Evolutionary conservation across 1,284 basidiomycete genomes (phyloP).

Genomic region (Cryptococcus sp.): DNA sequence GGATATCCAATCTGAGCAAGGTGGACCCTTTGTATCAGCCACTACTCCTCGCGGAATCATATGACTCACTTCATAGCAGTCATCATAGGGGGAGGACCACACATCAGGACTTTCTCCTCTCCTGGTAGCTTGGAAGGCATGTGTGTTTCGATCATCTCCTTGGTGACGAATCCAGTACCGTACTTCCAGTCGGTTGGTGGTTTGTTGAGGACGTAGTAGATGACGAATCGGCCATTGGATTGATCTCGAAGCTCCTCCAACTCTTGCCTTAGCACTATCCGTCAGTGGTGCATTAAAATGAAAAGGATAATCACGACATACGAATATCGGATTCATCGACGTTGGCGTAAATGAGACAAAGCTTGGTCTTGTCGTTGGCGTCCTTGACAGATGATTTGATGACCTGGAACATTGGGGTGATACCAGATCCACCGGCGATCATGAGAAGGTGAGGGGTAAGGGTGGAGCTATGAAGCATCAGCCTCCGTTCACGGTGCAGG

Average conservation of each 20-base stretch:
- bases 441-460: conserved; percentile 77
- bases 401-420: conserved; percentile 98
- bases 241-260: conserved; percentile 62
- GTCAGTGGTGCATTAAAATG: neutral
- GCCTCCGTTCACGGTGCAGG: neutral
- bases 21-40: conserved; percentile 62
- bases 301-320: conserved; percentile 14
- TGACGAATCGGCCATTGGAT: conserved; percentile 63
- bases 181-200: conserved; percentile 80
- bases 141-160: conserved; percentile 82
- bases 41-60: neutral
- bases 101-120: conserved; percentile 74
- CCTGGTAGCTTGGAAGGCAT: conserved; percentile 54
- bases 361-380: conserved; percentile 72
- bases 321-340: conserved; percentile 80
- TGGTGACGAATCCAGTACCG: conserved; percentile 86
- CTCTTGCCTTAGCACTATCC: conserved; percentile 71
- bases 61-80: conserved; percentile 83
- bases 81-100: conserved; percentile 95
- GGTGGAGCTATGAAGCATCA: conserved; percentile 51
- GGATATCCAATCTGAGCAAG: conserved; percentile 83
- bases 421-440: conserved; percentile 91
- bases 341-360: conserved; percentile 92
- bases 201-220: conserved; percentile 92
- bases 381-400: conserved; percentile 80